Conservation (phyloP, 2,329 filamentous ascomycete species). For the Colletotrichum higginsianum region DNA sequence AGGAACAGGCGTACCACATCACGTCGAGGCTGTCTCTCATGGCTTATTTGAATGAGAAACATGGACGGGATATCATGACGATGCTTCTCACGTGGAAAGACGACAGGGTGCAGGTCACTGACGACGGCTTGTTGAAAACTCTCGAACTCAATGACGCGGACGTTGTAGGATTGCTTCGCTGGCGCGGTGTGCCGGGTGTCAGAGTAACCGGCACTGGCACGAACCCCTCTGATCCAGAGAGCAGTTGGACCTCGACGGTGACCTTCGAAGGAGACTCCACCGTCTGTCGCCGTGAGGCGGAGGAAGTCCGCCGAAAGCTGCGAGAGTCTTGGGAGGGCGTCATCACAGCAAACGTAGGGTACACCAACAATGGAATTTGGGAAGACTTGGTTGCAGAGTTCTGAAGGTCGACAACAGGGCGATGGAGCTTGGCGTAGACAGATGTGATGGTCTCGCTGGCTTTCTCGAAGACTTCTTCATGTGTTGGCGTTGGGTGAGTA, state of each 20-base stretch:
- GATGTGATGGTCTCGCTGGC: no score
- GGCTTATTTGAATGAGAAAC: accelerated
- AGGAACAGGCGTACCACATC: not conserved
- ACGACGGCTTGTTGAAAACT: not conserved
- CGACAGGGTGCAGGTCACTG: not conserved
- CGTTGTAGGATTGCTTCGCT: not conserved
- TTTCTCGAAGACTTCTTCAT: no score
- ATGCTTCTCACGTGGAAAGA: not conserved
- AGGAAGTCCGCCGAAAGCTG: not conserved
- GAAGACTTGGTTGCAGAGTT: no score
- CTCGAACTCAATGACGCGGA: not conserved
- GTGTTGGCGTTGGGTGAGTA: no score
- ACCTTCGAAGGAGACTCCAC: not conserved
- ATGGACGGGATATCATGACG: not conserved
- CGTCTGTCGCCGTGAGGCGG: not conserved
- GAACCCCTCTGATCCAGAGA: not conserved
- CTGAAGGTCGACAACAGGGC: not conserved
- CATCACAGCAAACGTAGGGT: not conserved
- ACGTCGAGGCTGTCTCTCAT: not conserved
- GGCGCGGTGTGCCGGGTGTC: not conserved
- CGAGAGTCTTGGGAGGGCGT: not conserved
- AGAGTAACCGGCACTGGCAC: not conserved
- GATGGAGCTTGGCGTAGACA: no score
- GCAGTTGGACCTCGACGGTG: not conserved
- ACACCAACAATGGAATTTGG: not conserved